Evolutionary conservation across 2,329 filamentous ascomycete genomes (phyloP).

Genomic region (Trichoderma sp.): DNA sequence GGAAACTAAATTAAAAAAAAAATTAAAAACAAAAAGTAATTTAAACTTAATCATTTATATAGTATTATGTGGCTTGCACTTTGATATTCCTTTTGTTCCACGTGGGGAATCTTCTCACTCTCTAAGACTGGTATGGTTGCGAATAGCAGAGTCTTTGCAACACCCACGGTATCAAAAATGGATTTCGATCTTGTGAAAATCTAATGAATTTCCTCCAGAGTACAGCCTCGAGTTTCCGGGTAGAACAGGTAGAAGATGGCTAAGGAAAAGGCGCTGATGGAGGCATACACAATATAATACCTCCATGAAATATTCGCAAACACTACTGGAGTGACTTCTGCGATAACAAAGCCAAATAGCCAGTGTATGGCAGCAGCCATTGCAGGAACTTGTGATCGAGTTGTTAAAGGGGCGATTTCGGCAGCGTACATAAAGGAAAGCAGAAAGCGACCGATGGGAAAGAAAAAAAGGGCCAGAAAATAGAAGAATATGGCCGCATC

Average conservation of each 20-base stretch:
- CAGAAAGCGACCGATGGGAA: neutral
- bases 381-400: neutral
- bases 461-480: neutral
- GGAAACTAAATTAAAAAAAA: no score
- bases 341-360: neutral
- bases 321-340: neutral
- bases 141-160: neutral
- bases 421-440: neutral
- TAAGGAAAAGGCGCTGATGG: neutral
- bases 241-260: neutral
- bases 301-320: neutral
- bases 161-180: neutral
- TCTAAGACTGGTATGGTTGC: neutral
- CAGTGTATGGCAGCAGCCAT: neutral
- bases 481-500: neutral
- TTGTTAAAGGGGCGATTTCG: neutral
- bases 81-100: neutral
- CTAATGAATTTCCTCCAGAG: neutral
- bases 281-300: neutral
- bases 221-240: neutral
- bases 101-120: neutral
- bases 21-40: no score
- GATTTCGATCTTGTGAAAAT: neutral
- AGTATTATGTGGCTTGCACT: neutral
- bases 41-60: neutral